phyloP scores from a whole-genome alignment of 805 yeast species.

The Metschnikowia colocasiae region DNA sequence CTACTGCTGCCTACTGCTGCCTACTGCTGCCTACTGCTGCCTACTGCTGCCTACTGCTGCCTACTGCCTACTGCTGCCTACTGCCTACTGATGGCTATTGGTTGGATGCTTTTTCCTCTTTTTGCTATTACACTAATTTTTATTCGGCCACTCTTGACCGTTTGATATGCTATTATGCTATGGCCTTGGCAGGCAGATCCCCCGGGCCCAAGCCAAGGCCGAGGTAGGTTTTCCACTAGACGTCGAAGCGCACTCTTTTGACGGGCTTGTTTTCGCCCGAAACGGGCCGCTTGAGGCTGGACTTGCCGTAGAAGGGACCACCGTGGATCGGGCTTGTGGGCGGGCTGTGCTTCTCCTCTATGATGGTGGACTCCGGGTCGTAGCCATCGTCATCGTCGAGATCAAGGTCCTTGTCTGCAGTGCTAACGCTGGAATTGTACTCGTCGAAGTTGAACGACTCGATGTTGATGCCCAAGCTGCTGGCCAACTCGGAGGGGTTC shows the following conservation, averaged over 20 bases:
- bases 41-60: no score
- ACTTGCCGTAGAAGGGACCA: conserved; percentile 10
- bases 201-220: no score
- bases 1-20: no score
- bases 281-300: conserved; percentile 24
- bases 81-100: no score
- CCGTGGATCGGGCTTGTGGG: conserved; percentile 11
- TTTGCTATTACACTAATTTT: no score
- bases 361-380: conserved; percentile 20
- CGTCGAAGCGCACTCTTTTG: conserved; percentile 35
- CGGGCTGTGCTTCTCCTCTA: conserved; percentile 12
- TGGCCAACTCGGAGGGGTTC: conserved; percentile 13
- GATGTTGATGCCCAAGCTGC: conserved; percentile 24
- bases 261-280: conserved; percentile 15
- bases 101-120: no score
- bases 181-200: background rate
- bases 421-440: conserved; percentile 16
- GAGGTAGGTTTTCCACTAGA: conserved; percentile 2
- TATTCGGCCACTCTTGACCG: no score
- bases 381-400: conserved; percentile 22
- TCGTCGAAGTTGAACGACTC: conserved; percentile 19
- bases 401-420: conserved; percentile 21
- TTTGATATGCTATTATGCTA: background rate
- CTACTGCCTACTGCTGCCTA: no score
- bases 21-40: no score